phyloP scores from a whole-genome alignment of 345 rosid genomes.

The Carallia brachiata region DNA sequence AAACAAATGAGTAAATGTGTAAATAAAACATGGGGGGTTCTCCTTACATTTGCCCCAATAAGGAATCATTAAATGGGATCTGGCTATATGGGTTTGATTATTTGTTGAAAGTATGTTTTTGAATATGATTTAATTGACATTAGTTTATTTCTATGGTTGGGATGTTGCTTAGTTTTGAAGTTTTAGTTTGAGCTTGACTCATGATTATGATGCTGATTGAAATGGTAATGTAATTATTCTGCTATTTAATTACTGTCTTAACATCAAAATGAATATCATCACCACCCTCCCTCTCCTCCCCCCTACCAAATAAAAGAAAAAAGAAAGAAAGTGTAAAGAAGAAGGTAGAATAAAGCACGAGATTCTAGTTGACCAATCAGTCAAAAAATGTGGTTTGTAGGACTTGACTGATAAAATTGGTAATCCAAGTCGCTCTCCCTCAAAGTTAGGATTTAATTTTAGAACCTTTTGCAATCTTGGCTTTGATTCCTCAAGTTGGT shows the following conservation, averaged over 20 bases:
- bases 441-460: not conserved
- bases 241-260: not conserved
- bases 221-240: not conserved
- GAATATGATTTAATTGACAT: constrained; percentile 4
- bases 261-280: not conserved
- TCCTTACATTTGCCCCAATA: not conserved
- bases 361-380: not conserved
- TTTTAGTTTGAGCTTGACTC: not conserved
- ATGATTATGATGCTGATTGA: constrained; percentile 9
- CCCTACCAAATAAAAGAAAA: not conserved
- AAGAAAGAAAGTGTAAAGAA: not conserved
- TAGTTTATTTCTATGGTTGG: constrained; percentile 5
- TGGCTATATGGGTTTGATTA: not conserved
- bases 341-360: not conserved
- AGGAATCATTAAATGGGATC: not conserved
- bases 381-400: too few relatives aligned
- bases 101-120: constrained; percentile 19
- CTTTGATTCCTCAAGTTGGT: not conserved
- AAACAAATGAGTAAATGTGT: not conserved
- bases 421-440: not conserved
- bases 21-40: not conserved
- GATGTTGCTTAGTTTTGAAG: constrained; percentile 27
- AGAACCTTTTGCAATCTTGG: not conserved
- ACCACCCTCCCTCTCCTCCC: too few relatives aligned
- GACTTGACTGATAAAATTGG: not conserved